Evolutionary conservation across 768 basidiomycete genomes (phyloP).

Genomic region (Tricholoma matsutake): DNA sequence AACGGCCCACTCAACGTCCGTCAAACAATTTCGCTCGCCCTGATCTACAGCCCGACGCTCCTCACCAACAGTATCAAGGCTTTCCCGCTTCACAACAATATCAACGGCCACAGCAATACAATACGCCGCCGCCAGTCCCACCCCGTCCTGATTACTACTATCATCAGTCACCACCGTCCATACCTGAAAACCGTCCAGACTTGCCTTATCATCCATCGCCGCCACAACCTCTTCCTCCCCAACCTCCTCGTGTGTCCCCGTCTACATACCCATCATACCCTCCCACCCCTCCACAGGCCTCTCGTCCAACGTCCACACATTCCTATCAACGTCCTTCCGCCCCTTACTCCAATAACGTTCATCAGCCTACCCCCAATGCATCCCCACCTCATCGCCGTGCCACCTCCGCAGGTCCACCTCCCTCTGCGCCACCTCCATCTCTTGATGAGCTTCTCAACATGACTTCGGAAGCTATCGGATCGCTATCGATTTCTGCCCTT

Average conservation of each 20-base stretch:
- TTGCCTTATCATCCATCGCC: slow-evolving; percentile 16
- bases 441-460: slow-evolving; percentile 69
- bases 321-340: slow-evolving; percentile 21
- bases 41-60: slow-evolving; percentile 51
- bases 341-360: slow-evolving; percentile 18
- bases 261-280: slow-evolving; percentile 3
- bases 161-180: slow-evolving; percentile 11
- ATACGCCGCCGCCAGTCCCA: slow-evolving; percentile 22
- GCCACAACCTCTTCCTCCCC: slow-evolving; percentile 12
- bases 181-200: slow-evolving; percentile 4
- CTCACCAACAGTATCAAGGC: slow-evolving; percentile 19
- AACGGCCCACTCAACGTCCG: slow-evolving; percentile 26
- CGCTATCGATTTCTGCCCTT: slow-evolving; percentile 66
- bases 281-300: slow-evolving; percentile 7
- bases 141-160: slow-evolving; percentile 19
- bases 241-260: slow-evolving; percentile 6
- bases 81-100: slow-evolving; percentile 15
- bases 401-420: slow-evolving; percentile 34
- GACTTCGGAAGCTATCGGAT: slow-evolving; percentile 49
- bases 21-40: slow-evolving; percentile 52
- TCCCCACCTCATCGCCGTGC: slow-evolving; percentile 42
- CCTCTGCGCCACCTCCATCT: slow-evolving; percentile 47
- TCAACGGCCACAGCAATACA: slow-evolving; percentile 9
- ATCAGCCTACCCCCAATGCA: slow-evolving; percentile 15
- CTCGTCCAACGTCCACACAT: slow-evolving; percentile 19